phyloP scores from a whole-genome alignment of 345 rosid species.

The Salix viminalis region DNA sequence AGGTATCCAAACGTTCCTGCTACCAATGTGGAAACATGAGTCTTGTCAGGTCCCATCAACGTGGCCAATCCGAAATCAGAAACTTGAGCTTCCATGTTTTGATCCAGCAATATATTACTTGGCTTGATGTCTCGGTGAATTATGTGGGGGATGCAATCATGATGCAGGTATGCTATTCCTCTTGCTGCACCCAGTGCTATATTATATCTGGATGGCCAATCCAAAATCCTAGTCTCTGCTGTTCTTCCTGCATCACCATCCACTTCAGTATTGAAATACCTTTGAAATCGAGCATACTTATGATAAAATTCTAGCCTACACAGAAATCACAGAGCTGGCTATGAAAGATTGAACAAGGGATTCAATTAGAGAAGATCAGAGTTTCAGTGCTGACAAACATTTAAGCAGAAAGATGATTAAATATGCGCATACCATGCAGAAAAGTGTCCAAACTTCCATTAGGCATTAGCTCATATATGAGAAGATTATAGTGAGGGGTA shows the following conservation, averaged over 20 bases:
- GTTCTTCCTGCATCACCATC: slow-evolving; percentile 43
- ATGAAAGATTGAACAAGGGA: background rate
- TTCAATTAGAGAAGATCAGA: background rate
- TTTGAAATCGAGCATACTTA: background rate
- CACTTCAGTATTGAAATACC: background rate
- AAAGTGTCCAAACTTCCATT: slow-evolving; percentile 66
- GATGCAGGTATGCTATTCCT: slow-evolving; percentile 84
- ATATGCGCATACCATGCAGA: slow-evolving; percentile 47
- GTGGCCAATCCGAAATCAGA: slow-evolving; percentile 86
- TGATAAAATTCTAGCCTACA: background rate
- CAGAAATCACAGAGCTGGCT: background rate
- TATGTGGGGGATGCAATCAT: slow-evolving; percentile 84
- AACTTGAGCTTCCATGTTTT: slow-evolving; percentile 75
- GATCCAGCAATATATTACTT: slow-evolving; percentile 75
- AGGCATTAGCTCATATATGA: slow-evolving; percentile 81
- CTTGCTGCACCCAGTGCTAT: slow-evolving; percentile 83
- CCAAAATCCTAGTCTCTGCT: slow-evolving; percentile 34
- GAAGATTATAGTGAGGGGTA: slow-evolving; percentile 59
- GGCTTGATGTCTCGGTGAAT: slow-evolving; percentile 87
- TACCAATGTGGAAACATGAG: slow-evolving; percentile 74
- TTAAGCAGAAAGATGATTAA: background rate
- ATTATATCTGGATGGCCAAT: slow-evolving; percentile 57
- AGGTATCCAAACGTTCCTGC: slow-evolving; percentile 90
- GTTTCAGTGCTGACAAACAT: background rate
- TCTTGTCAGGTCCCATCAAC: slow-evolving; percentile 71